phyloP scores from a whole-genome alignment of 208 protist species.

The Trypanosoma congolense region DNA sequence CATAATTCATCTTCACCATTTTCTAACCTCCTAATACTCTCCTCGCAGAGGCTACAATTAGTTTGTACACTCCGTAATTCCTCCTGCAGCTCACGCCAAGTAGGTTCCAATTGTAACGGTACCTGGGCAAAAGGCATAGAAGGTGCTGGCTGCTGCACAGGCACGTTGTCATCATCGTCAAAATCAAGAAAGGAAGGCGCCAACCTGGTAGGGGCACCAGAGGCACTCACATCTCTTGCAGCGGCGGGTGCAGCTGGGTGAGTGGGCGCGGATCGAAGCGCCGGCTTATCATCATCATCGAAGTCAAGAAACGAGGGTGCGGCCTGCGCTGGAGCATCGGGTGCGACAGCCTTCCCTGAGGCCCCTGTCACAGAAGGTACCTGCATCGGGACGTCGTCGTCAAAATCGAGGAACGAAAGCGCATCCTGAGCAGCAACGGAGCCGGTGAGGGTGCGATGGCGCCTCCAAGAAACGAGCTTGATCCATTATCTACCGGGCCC shows the following conservation, averaged over 20 bases:
- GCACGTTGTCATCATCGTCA: constrained; percentile 12
- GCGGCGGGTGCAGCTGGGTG: background rate
- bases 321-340: background rate
- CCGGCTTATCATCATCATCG: background rate
- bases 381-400: constrained; percentile 1
- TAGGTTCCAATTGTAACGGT: background rate
- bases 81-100: constrained; percentile 10
- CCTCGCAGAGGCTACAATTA: constrained; percentile 5
- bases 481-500: background rate
- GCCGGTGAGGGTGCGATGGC: constrained; percentile 2
- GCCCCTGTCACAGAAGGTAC: background rate
- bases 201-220: background rate
- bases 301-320: background rate
- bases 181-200: constrained; percentile 37
- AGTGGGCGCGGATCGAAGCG: background rate
- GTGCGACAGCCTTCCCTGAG: too few relatives aligned
- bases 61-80: constrained; percentile 17
- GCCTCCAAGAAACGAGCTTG: constrained; percentile 21
- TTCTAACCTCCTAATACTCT: constrained; percentile 20
- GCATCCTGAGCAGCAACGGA: background rate
- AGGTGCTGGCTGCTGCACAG: background rate
- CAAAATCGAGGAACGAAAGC: constrained; percentile 32
- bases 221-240: background rate
- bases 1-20: constrained; percentile 29
- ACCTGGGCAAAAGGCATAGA: background rate